Base-by-base conservation (phyloP, 139 green algal species). In the Zygnema cylindricum region DNA sequence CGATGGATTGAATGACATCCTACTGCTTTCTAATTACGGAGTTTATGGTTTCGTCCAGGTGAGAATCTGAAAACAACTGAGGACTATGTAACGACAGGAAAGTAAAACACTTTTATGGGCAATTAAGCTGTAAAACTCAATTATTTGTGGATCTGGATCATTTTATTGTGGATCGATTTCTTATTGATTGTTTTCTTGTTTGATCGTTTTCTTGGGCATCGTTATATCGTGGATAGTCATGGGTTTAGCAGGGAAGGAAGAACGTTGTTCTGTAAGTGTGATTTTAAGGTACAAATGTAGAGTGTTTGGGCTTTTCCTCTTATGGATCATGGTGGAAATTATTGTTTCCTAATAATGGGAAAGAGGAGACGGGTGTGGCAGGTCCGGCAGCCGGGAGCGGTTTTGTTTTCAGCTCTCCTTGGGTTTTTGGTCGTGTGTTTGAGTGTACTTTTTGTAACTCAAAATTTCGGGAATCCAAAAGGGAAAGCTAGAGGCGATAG, bases 1-100 rank as follows among this genome's bases (percentile, higher is more conserved):
- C 0, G 96, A 98, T 82, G 92, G 95, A 1, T 92, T 97, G 41
- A 98, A 93, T 25, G 97, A 99, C 85, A 73, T 99, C 0, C 86
- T 99, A 0, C 55, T 98, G 1, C 81, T 96, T 0, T 93, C 88
- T 0, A 32, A 69, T 0, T 57, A 93, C 16, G 95, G 94, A 1
- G n/a, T 96, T 0, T 98, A 96, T 86, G 96, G 92, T 1, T 98
- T 94, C 81, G 88, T 90, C 43, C 94, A 96, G 92, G 84, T 94
- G 54, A 38, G 69, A 32, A 7, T 23, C 82, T 57, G n/a, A 25
- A 55, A 25, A n/a, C 82, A 11, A 30, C 1, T 33, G 33, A 84
- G 76, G 69, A 33, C 36, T 33, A 7, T 76, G 35, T 33, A 1
- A 0, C 1, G 35, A 11, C 36, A 33, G 35, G 69, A 49, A 33